Evolutionary conservation across 768 basidiomycete genomes (phyloP), one percentile per base, ranked within the genome.

Genomic region (Lactifluus pinguis): DNA sequence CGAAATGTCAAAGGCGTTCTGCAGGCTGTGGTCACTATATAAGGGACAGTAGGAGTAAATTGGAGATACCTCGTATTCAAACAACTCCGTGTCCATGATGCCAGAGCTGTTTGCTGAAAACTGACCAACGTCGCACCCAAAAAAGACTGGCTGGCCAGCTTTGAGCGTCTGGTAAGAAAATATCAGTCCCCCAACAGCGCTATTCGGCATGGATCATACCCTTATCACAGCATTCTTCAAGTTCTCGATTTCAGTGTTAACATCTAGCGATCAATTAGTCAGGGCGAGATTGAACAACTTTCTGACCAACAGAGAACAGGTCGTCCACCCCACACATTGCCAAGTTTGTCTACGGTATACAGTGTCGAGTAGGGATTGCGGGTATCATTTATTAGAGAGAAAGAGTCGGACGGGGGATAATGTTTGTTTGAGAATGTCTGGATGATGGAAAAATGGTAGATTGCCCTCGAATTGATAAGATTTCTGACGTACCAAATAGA

Each of bases 351-450:
- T 17, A 98, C 93, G 1, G 92, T 92, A 75, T 95, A 95, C 15
- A 95, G 78, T 72, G 84, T 87, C 53, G 79, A 80, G 71, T 87
- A 92, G 19, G 76, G 76, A 69, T 98, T 95, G 29, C 95, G 82
- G 10, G 95, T 95, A 70, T 98, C 95, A 68, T 98, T 87, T 72
- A 98, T 92, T 13, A 98, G 80, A 41, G 93, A 95, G 79, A 98
- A 95, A 2, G 80, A 85, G 29, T 93, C 89, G 3, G 77, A 69
- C 2, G 68, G 69, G 41, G 69, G 69, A 62, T 72, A 71, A 52
- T 71, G 29, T 56, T 66, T 69, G 51, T 69, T 70, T 30, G 71
- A 69, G 54, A 73, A 68, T 10, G 64, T 32, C 59, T 56, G 45
- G 49, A 25, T 38, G 17, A 45, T 29, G 47, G 25, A 36, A 49